These are phyloP conservation scores for Danielozyma ontarioensis DNA, from an alignment of 805 yeast genomes.

Conservation along the genomic window DNA sequence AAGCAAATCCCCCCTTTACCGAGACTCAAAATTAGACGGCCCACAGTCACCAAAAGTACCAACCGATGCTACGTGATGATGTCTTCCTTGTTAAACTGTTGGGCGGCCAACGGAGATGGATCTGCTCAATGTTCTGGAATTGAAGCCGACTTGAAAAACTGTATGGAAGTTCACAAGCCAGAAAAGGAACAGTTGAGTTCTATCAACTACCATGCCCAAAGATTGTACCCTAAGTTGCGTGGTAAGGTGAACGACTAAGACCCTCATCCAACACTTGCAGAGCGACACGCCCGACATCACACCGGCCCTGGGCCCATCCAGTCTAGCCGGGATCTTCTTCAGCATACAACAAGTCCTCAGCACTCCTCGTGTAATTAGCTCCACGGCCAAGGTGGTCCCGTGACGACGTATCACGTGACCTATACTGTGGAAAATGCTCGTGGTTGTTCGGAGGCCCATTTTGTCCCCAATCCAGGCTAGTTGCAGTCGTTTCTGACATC, in stretches of 20 bases:
- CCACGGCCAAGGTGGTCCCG: no score
- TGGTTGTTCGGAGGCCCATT: no score
- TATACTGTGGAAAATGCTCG: no score
- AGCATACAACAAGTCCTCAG: no score
- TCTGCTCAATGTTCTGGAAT: constrained; percentile 57
- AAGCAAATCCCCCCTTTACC: constrained; percentile 65
- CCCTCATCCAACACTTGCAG: not conserved
- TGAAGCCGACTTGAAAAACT: constrained; percentile 65
- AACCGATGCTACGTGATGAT: constrained; percentile 75
- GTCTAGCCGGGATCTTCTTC: no score
- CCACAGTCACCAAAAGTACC: constrained; percentile 51
- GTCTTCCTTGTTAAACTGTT: constrained; percentile 84
- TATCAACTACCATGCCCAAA: constrained; percentile 51
- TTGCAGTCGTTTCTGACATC: no score
- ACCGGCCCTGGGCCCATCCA: no score
- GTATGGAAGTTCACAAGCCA: constrained; percentile 53
- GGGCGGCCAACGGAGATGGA: constrained; percentile 95
- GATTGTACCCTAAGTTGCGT: constrained; percentile 53
- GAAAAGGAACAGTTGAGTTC: constrained; percentile 39
- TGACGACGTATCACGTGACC: no score
- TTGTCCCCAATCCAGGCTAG: no score
- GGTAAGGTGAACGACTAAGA: constrained; percentile 33
- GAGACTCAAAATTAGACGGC: constrained; percentile 62
- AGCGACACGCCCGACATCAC: no score
- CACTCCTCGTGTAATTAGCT: no score